Percentiles rank a stretch among this genome's conserved stretches.
Evolutionary conservation across 148 eudicot genomes (phyloP).

Genomic region (Chenopodium formosanum): DNA sequence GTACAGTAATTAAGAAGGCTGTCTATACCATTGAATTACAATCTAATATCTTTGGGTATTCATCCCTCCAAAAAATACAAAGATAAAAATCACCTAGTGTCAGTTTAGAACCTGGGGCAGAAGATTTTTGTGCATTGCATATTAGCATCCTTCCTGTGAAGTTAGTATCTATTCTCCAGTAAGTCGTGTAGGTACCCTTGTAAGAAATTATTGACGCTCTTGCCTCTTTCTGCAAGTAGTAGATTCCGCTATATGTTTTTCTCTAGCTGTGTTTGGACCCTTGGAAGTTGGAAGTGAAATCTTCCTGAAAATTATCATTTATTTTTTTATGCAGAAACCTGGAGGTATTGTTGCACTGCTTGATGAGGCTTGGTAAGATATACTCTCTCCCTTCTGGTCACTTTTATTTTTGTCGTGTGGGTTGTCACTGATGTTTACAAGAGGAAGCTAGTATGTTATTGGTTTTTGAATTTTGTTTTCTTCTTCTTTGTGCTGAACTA

Average conservation of each 20-base stretch:
- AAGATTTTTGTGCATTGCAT: constrained; percentile 1
- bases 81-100: not conserved
- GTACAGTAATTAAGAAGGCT: not conserved
- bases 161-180: not conserved
- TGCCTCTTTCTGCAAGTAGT: not conserved
- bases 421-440: not conserved
- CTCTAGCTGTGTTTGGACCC: not conserved
- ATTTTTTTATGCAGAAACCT: constrained; percentile 75
- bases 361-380: constrained; percentile 94
- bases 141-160: not conserved
- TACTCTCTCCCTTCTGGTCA: constrained; percentile 1
- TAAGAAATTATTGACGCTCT: not conserved
- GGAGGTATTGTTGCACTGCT: constrained; percentile 96
- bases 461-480: constrained; percentile 14
- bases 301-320: constrained; percentile 4
- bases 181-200: not conserved
- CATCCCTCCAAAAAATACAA: not conserved
- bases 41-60: not conserved
- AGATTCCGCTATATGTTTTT: constrained; percentile 1
- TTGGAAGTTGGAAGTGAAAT: not conserved
- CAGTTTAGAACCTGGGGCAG: not conserved
- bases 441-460: not conserved
- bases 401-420: not conserved
- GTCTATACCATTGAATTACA: not conserved
- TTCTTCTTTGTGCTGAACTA: constrained; percentile 17